phyloP scores from a whole-genome alignment of 805 yeast species.

The Ogataea ramenticola region DNA sequence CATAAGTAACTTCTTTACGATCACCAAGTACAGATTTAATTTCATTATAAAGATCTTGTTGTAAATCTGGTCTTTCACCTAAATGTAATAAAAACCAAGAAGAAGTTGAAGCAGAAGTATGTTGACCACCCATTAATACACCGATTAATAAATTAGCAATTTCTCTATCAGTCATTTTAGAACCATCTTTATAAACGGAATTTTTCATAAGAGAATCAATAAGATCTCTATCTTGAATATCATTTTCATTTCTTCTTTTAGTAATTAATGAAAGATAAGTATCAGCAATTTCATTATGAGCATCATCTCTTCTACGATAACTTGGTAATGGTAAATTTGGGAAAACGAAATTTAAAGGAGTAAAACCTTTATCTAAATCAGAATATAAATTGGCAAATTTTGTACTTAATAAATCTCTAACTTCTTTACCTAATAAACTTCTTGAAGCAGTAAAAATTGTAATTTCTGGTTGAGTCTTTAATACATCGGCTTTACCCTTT shows the following conservation, averaged over 20 bases:
- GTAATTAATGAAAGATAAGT: slow-evolving; percentile 77
- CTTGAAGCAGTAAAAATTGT: slow-evolving; percentile 95
- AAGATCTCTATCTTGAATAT: slow-evolving; percentile 78
- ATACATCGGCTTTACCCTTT: slow-evolving; percentile 54
- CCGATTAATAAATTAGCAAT: slow-evolving; percentile 92
- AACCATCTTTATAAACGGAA: slow-evolving; percentile 89
- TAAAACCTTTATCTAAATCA: slow-evolving; percentile 95
- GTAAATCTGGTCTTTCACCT: slow-evolving; percentile 80
- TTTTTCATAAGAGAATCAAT: slow-evolving; percentile 79
- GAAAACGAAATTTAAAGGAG: slow-evolving; percentile 93
- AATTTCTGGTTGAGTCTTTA: slow-evolving; percentile 86
- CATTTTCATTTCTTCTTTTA: slow-evolving; percentile 68
- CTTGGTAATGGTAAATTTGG: slow-evolving; percentile 78
- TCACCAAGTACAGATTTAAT: slow-evolving; percentile 56
- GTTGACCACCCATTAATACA: slow-evolving; percentile 98
- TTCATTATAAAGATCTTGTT: slow-evolving; percentile 74
- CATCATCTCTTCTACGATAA: slow-evolving; percentile 78
- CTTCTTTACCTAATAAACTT: slow-evolving; percentile 83
- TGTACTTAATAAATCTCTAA: slow-evolving; percentile 75
- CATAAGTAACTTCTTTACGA: slow-evolving; percentile 61
- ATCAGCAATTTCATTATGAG: slow-evolving; percentile 71
- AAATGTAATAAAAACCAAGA: slow-evolving; percentile 92
- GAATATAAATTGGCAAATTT: slow-evolving; percentile 79
- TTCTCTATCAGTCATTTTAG: slow-evolving; percentile 88
- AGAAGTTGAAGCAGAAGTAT: slow-evolving; percentile 92